Evolutionary conservation across 176 grass and related monocot species (phyloP).

Genomic region (Carex scoparia): DNA sequence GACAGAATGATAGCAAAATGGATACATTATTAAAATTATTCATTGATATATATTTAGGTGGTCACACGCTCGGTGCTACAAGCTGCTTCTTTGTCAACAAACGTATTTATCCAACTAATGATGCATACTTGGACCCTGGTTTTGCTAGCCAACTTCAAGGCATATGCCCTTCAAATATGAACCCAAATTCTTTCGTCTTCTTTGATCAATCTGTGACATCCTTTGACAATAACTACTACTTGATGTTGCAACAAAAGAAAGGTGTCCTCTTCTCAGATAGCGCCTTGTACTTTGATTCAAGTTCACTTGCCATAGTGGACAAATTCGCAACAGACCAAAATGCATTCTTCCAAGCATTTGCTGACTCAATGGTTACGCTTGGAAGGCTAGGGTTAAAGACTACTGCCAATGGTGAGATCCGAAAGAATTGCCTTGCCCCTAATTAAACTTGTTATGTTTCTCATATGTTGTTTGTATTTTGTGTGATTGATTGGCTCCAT

Average conservation of each 20-base stretch:
- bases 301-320: constrained; percentile 21
- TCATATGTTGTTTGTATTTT: neutral
- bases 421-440: constrained; percentile 36
- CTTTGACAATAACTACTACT: constrained; percentile 68
- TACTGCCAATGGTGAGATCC: constrained; percentile 41
- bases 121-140: constrained; percentile 17
- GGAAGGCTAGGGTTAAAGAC: constrained; percentile 48
- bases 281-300: constrained; percentile 31
- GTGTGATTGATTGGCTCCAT: neutral
- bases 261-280: constrained; percentile 60
- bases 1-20: neutral
- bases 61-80: constrained; percentile 63
- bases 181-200: constrained; percentile 33
- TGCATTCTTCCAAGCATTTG: constrained; percentile 55
- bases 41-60: constrained; percentile 22
- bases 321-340: constrained; percentile 38
- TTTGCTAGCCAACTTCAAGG: constrained; percentile 46
- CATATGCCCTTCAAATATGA: constrained; percentile 35
- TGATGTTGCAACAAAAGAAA: constrained; percentile 38
- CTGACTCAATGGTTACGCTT: constrained; percentile 51
- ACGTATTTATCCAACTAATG: constrained; percentile 38
- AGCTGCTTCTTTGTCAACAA: constrained; percentile 49
- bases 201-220: constrained; percentile 48
- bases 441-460: neutral
- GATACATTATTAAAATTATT: neutral